A percentile compares a stretch with the other conserved stretches of the same genome.
Conservation (phyloP, 345 rosid genomes). For the Eutrema yunnanense region DNA sequence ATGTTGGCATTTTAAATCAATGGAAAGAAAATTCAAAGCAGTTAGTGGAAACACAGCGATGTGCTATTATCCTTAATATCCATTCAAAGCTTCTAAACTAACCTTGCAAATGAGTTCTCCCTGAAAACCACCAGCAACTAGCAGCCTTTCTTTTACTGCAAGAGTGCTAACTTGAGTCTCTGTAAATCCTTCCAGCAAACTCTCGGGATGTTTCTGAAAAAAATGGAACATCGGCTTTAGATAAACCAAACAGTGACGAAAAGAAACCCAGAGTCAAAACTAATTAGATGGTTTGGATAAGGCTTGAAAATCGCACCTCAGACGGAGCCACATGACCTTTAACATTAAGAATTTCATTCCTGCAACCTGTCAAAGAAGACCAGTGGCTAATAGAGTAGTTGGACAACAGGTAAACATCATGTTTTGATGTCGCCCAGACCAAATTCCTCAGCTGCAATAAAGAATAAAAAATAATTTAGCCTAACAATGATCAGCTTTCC, state of each 20-base stretch:
- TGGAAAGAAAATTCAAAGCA: background rate
- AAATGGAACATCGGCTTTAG: background rate
- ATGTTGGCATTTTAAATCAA: background rate
- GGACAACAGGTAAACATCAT: constrained; percentile 69
- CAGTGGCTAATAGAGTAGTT: constrained; percentile 60
- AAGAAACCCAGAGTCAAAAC: background rate
- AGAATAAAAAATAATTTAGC: constrained; percentile 4
- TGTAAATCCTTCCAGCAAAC: constrained; percentile 67
- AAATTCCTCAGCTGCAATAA: constrained; percentile 67
- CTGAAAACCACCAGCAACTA: constrained; percentile 81
- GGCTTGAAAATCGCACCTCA: constrained; percentile 37
- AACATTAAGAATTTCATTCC: constrained; percentile 58
- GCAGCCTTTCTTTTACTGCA: constrained; percentile 62
- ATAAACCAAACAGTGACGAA: background rate
- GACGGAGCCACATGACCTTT: constrained; percentile 71
- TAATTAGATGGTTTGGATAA: background rate
- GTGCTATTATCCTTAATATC: background rate
- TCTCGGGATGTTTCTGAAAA: constrained; percentile 65
- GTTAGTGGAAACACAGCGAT: background rate
- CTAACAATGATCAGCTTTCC: background rate
- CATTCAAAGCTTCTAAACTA: background rate
- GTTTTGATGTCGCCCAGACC: constrained; percentile 77
- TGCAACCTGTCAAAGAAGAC: constrained; percentile 49
- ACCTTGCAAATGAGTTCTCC: constrained; percentile 87
- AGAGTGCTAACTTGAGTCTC: constrained; percentile 80